Percentiles rank a stretch among this genome's conserved stretches.
Conservation (phyloP, 208 protist species). For the Naegleria lovaniensis region DNA sequence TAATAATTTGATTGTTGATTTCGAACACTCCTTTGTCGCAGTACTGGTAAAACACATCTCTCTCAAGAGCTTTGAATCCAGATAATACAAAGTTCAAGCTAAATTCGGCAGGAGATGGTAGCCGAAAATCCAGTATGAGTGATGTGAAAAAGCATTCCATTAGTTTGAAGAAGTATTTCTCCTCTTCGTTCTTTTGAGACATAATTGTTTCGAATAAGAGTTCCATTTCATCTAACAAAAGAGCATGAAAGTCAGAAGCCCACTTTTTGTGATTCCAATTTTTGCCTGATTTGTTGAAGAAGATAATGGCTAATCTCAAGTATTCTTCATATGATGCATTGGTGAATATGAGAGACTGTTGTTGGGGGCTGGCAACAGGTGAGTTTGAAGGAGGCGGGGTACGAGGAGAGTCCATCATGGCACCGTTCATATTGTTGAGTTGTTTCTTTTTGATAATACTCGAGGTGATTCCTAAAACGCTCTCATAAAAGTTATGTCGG, state of each 20-base stretch:
- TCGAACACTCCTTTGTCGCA: background rate
- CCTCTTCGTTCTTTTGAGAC: background rate
- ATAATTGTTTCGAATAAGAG: background rate
- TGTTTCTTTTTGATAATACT: background rate
- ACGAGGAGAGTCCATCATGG: background rate
- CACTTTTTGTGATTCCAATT: background rate
- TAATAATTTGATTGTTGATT: background rate
- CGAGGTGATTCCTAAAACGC: background rate
- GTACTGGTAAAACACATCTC: background rate
- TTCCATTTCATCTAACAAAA: background rate
- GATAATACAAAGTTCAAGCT: background rate
- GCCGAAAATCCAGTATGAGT: background rate
- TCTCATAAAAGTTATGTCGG: background rate
- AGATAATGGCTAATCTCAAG: background rate
- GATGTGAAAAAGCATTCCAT: background rate
- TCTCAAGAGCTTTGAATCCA: background rate
- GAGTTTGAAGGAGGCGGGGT: background rate
- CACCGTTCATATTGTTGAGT: background rate
- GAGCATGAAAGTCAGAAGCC: background rate
- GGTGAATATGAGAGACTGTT: background rate
- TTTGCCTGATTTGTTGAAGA: background rate
- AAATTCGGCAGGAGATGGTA: background rate
- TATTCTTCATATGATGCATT: background rate
- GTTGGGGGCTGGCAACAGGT: background rate
- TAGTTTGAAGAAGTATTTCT: background rate